Percentiles rank a stretch among this genome's conserved stretches.
These are phyloP conservation scores for Parietaria judaica DNA, from an alignment of 306 rosid genomes.

Conservation along the genomic window DNA sequence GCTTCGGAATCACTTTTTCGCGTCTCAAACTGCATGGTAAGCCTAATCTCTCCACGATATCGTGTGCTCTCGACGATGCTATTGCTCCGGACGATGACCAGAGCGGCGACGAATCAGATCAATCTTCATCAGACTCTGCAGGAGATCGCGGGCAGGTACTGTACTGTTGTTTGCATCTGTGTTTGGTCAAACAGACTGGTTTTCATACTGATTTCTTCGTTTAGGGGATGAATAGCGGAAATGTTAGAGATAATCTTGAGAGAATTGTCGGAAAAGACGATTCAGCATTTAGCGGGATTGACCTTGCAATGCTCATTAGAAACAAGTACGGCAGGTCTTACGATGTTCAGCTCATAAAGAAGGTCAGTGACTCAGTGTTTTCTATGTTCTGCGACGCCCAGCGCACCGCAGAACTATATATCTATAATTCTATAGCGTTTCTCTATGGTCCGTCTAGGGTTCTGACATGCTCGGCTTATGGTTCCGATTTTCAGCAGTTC, in stretches of 20 bases:
- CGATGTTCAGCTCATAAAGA: constrained; percentile 86
- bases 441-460: background rate
- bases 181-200: background rate
- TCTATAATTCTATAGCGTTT: background rate
- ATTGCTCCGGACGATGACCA: constrained; percentile 35
- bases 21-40: constrained; percentile 26
- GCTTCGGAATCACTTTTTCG: constrained; percentile 32
- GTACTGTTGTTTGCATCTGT: background rate
- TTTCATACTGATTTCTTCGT: constrained; percentile 1
- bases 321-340: constrained; percentile 90
- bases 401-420: background rate
- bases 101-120: background rate
- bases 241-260: constrained; percentile 66
- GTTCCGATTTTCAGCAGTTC: constrained; percentile 53
- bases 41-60: constrained; percentile 42
- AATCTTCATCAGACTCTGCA: background rate
- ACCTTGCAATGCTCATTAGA: constrained; percentile 89
- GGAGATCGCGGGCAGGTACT: background rate
- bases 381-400: background rate
- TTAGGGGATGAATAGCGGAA: constrained; percentile 49
- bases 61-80: constrained; percentile 18
- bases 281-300: constrained; percentile 78
- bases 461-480: background rate
- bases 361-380: constrained; percentile 57
- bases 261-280: constrained; percentile 83